Conservation (phyloP, 257 asterid genomes). For the Gentiana straminea region DNA sequence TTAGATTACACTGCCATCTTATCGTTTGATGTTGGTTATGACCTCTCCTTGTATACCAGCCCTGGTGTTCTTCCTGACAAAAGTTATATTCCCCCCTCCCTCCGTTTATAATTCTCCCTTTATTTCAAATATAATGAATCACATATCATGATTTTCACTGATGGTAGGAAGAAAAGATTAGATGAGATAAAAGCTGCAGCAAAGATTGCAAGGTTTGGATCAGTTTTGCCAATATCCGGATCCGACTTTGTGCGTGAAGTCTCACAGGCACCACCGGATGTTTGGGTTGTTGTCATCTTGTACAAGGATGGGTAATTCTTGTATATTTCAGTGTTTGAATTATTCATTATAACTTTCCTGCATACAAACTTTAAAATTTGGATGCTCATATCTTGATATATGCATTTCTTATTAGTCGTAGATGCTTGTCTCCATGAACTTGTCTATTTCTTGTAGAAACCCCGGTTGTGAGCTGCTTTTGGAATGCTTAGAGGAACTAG, state of each 20-base stretch:
- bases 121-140: background rate
- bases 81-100: no score
- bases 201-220: constrained; percentile 76
- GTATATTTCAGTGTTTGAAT: background rate
- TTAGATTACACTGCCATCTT: background rate
- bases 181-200: constrained; percentile 76
- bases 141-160: background rate
- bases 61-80: background rate
- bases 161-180: constrained; percentile 69
- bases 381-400: no score
- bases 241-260: constrained; percentile 97
- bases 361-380: no score
- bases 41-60: background rate
- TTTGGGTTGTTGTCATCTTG: constrained; percentile 83
- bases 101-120: background rate
- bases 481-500: constrained; percentile 73
- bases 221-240: constrained; percentile 79
- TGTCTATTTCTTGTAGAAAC: constrained; percentile 22
- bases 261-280: constrained; percentile 87
- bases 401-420: no score
- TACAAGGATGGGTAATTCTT: constrained; percentile 76
- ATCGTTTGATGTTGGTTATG: background rate
- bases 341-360: no score
- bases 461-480: constrained; percentile 70
- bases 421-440: background rate